phyloP scores from a whole-genome alignment of 768 basidiomycete genomes.

The Boletus rubescentipes region DNA sequence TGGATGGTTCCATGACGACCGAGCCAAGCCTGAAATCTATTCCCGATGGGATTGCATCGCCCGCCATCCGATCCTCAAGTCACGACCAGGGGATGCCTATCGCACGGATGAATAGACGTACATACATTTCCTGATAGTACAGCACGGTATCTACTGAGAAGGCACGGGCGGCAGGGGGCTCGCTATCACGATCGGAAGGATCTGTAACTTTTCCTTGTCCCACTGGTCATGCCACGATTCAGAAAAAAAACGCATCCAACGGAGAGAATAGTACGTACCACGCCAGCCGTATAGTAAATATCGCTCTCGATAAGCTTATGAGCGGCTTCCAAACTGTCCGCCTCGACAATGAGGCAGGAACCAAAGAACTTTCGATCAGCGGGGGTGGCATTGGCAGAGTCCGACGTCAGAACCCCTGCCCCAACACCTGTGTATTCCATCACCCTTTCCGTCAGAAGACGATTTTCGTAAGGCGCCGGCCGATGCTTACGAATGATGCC shows the following conservation, averaged over 20 bases:
- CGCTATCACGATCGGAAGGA: constrained; percentile 43
- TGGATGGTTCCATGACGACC: constrained; percentile 1
- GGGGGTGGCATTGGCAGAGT: constrained; percentile 47
- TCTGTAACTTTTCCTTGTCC: constrained; percentile 55
- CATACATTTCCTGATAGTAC: neutral
- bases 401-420: constrained; percentile 54
- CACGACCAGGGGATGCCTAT: neutral
- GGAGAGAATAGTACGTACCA: constrained; percentile 19
- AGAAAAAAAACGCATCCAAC: neutral
- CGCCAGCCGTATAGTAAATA: constrained; percentile 20
- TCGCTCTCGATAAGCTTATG: constrained; percentile 26
- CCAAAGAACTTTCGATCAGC: constrained; percentile 58
- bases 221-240: constrained; percentile 39
- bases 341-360: constrained; percentile 54
- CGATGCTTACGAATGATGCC: constrained; percentile 51
- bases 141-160: constrained; percentile 7
- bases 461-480: neutral
- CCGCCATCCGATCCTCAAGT: neutral
- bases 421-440: constrained; percentile 44
- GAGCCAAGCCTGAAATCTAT: neutral
- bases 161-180: constrained; percentile 15
- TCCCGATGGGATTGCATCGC: neutral
- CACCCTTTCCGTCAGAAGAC: constrained; percentile 10
- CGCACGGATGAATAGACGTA: neutral
- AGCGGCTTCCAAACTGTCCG: constrained; percentile 48